phyloP scores from a whole-genome alignment of 2,329 filamentous ascomycete genomes.

The Colletotrichum gloeosporioides region DNA sequence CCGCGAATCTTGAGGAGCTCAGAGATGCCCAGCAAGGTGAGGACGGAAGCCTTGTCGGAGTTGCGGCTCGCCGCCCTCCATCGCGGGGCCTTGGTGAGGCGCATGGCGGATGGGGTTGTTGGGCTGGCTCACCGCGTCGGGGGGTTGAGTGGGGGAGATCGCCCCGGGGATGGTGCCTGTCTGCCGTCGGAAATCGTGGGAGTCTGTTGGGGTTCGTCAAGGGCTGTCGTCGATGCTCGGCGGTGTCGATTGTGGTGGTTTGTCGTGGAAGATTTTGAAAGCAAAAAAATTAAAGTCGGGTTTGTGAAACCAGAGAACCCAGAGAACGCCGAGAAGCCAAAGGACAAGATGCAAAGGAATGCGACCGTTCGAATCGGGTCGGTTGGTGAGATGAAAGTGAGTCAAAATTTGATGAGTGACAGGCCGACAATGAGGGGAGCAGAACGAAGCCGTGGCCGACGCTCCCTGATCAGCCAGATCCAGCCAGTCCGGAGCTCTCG shows the following conservation, averaged over 20 bases:
- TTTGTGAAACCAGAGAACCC: not conserved
- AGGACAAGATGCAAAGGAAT: not conserved
- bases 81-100: constrained; percentile 12
- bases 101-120: constrained; percentile 18
- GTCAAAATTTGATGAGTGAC: constrained; percentile 11
- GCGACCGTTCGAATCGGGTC: not conserved
- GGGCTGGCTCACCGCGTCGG: constrained; percentile 21
- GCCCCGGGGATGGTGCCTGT: not conserved
- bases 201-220: not conserved
- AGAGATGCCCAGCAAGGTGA: constrained; percentile 15
- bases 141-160: not conserved
- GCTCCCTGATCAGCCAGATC: constrained; percentile 3
- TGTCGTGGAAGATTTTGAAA: not conserved
- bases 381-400: constrained; percentile 8
- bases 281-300: not conserved
- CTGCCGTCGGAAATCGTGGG: not conserved
- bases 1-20: constrained; percentile 21
- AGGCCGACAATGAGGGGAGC: not conserved
- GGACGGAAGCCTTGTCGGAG: constrained; percentile 16
- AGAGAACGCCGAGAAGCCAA: not conserved
- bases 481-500: constrained; percentile 1
- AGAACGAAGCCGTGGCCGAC: not conserved
- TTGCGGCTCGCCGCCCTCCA: constrained; percentile 23
- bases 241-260: not conserved
- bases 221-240: not conserved